These are phyloP conservation scores for Metarhizium sp. DNA, from an alignment of 2,329 filamentous ascomycete genomes.

Conservation along the genomic window DNA sequence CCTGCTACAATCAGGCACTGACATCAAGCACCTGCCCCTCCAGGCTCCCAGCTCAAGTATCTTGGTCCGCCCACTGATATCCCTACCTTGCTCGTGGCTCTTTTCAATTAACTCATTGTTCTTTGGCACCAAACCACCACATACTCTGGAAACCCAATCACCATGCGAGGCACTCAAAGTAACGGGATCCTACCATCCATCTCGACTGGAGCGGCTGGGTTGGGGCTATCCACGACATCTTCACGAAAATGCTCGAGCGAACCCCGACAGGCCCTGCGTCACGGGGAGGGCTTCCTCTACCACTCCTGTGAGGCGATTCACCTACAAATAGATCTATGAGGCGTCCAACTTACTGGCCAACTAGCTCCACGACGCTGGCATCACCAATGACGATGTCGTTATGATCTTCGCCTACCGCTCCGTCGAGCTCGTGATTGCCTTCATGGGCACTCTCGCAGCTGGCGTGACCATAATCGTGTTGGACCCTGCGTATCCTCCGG, in stretches of 20 bases:
- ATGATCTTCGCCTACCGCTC: slow-evolving; percentile 82
- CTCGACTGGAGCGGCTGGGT: slow-evolving; percentile 58
- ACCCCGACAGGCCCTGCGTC: slow-evolving; percentile 52
- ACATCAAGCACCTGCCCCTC: no score
- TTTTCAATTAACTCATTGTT: background rate
- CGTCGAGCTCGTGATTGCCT: slow-evolving; percentile 56
- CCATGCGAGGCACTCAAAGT: background rate
- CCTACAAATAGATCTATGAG: slow-evolving; percentile 79
- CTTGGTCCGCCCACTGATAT: background rate
- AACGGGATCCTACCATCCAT: slow-evolving; percentile 47
- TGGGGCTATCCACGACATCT: slow-evolving; percentile 61
- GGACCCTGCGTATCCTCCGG: slow-evolving; percentile 46
- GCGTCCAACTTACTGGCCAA: slow-evolving; percentile 73
- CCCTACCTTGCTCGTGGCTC: background rate
- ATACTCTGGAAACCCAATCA: background rate
- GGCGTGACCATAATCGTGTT: slow-evolving; percentile 58
- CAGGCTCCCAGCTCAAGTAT: background rate
- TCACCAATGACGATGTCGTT: slow-evolving; percentile 75
- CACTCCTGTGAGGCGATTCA: slow-evolving; percentile 58
- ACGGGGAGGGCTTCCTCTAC: slow-evolving; percentile 30
- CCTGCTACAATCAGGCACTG: no score
- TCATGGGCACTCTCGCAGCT: slow-evolving; percentile 63
- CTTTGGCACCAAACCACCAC: background rate
- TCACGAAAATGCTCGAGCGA: slow-evolving; percentile 54
- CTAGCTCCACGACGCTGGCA: slow-evolving; percentile 64